Evolutionary conservation across 148 eudicot species (phyloP).

Genomic region (Fagopyrum tataricum): DNA sequence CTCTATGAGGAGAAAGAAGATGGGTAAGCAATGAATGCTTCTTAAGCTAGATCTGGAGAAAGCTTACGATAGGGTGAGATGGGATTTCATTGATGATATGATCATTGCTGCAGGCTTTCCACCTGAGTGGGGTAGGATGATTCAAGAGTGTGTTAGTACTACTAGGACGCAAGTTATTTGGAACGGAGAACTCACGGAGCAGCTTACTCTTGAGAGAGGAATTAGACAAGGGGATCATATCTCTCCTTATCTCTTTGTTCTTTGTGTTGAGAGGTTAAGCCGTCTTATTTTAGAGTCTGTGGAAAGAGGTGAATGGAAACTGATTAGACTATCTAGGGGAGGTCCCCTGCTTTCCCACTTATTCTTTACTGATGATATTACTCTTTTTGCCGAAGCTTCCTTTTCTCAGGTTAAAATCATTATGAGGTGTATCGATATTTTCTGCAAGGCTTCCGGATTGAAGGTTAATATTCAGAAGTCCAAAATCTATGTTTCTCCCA

Average conservation of each 20-base stretch:
- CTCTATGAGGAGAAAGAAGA: background rate
- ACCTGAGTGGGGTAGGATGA: background rate
- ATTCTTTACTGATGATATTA: too few relatives aligned
- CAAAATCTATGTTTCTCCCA: background rate
- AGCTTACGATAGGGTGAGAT: background rate
- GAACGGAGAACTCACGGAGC: background rate
- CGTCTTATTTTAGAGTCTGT: too few relatives aligned
- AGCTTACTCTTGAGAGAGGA: too few relatives aligned
- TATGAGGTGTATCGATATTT: background rate
- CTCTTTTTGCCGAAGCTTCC: too few relatives aligned
- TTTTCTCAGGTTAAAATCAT: background rate
- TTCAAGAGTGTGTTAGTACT: background rate
- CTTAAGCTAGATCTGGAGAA: background rate
- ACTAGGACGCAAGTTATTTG: background rate
- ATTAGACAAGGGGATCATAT: too few relatives aligned
- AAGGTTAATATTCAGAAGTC: background rate
- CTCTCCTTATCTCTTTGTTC: too few relatives aligned
- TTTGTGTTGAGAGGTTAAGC: background rate
- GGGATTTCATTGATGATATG: background rate
- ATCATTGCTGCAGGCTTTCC: background rate
- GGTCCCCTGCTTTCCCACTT: background rate
- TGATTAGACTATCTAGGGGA: too few relatives aligned
- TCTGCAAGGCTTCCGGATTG: background rate
- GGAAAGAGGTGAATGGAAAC: background rate
- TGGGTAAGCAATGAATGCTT: background rate